A percentile compares a stretch with the other conserved stretches of the same genome.
Evolutionary conservation across 257 asterid genomes (phyloP).

Genomic region (Jacaranda mimosifolia): DNA sequence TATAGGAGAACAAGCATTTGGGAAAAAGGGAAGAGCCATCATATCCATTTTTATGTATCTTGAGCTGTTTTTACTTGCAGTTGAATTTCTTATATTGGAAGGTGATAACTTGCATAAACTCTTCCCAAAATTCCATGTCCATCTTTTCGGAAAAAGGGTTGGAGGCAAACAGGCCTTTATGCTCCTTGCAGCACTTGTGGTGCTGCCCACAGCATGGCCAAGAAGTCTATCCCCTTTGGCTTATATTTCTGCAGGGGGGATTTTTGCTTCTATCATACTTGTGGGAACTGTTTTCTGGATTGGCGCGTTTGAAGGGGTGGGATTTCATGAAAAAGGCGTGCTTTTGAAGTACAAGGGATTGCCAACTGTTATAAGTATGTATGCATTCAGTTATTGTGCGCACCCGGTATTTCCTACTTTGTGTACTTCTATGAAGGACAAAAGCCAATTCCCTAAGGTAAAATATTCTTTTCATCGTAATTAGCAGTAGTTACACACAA

Average conservation of each 20-base stretch:
- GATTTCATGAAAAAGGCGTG: conserved; percentile 51
- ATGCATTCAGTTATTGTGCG: conserved; percentile 61
- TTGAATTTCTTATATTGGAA: conserved; percentile 62
- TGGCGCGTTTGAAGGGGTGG: conserved; percentile 56
- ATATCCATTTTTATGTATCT: conserved; percentile 52
- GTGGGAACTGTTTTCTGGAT: conserved; percentile 50
- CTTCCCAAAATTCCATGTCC: conserved; percentile 44
- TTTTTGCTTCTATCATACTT: conserved; percentile 51
- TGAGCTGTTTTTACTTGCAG: conserved; percentile 58
- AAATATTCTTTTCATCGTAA: too few relatives aligned
- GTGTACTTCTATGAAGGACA: conserved; percentile 60
- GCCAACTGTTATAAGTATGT: conserved; percentile 56
- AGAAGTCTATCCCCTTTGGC: conserved; percentile 53
- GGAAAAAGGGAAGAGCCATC: conserved; percentile 49
- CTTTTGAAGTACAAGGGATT: conserved; percentile 52
- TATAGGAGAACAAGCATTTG: conserved; percentile 58
- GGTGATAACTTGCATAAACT: conserved; percentile 65
- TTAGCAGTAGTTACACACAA: too few relatives aligned
- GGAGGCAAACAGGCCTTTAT: conserved; percentile 53
- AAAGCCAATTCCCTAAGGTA: conserved; percentile 44
- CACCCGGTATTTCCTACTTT: conserved; percentile 65
- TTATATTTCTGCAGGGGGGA: conserved; percentile 59
- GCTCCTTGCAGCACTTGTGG: conserved; percentile 41
- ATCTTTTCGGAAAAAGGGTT: conserved; percentile 31
- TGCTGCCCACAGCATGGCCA: conserved; percentile 70